Percentiles rank a stretch among this genome's conserved stretches.
These are phyloP conservation scores for Mycena citricolor DNA, from an alignment of 1,284 basidiomycete species.

Conservation along the genomic window DNA sequence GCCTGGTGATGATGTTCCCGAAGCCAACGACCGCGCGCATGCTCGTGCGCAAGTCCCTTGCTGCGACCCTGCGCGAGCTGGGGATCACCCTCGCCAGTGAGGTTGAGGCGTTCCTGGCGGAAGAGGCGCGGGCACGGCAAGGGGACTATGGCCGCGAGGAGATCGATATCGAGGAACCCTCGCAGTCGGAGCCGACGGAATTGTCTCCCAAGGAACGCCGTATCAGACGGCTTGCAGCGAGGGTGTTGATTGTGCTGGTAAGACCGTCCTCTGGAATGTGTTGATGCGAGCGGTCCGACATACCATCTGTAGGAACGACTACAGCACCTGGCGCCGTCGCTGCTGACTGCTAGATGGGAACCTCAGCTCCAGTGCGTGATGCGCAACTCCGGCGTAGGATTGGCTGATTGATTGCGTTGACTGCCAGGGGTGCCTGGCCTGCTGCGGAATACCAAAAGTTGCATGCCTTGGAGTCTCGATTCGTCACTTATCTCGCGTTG, in stretches of 20 bases:
- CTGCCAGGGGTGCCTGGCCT: conserved; percentile 39
- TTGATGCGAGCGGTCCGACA: not conserved
- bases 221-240: conserved; percentile 32
- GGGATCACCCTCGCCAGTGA: conserved; percentile 37
- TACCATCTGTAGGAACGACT: conserved; percentile 30
- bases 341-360: conserved; percentile 37
- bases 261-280: conserved; percentile 18
- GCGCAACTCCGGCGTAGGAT: not conserved
- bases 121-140: conserved; percentile 33
- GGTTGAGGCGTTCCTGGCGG: conserved; percentile 39
- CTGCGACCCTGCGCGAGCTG: conserved; percentile 31
- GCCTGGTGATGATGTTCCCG: conserved; percentile 42
- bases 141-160: conserved; percentile 23
- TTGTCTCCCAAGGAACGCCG: conserved; percentile 28
- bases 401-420: not conserved
- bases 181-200: conserved; percentile 19
- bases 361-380: conserved; percentile 37
- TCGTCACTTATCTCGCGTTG: conserved; percentile 32
- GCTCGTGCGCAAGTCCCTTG: conserved; percentile 38
- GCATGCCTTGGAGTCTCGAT: conserved; percentile 31
- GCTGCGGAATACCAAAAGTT: conserved; percentile 34
- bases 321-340: conserved; percentile 32
- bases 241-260: conserved; percentile 33
- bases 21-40: conserved; percentile 37
- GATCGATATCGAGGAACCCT: conserved; percentile 17